A percentile compares a stretch with the other conserved stretches of the same genome.
Evolutionary conservation across 192 early-diverging fungal species (phyloP).

Genomic region (Umbelopsis ramanniana): DNA sequence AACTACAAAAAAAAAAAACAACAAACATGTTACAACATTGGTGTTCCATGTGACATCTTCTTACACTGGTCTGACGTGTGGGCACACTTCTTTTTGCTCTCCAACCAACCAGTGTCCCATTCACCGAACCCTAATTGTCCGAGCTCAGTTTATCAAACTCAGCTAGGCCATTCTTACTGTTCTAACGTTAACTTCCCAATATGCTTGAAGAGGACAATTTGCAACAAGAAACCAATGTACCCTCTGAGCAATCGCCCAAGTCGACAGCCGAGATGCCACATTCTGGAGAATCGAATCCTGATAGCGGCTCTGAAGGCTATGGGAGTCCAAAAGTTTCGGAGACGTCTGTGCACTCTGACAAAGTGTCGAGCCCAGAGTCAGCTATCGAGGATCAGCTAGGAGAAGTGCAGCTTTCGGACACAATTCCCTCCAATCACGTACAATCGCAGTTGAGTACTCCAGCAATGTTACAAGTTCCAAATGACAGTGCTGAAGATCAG

Average conservation of each 20-base stretch:
- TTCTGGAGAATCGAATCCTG: background rate
- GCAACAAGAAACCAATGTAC: background rate
- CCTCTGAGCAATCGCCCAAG: background rate
- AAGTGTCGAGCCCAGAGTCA: background rate
- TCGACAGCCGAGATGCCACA: background rate
- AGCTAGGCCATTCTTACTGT: background rate
- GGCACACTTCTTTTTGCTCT: no score
- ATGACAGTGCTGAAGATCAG: constrained; percentile 10
- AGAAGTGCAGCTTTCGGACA: background rate
- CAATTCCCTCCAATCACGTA: background rate
- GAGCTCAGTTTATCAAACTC: constrained; percentile 7
- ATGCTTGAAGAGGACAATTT: constrained; percentile 23
- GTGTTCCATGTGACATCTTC: background rate
- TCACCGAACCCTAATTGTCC: constrained; percentile 9
- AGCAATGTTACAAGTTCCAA: constrained; percentile 1
- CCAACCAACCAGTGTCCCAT: no score
- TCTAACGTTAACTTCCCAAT: background rate
- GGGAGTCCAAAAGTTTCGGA: background rate
- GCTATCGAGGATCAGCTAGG: background rate
- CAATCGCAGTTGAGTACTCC: background rate
- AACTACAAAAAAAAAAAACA: background rate
- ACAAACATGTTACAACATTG: background rate
- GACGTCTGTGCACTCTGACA: background rate
- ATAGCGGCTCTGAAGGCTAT: background rate
- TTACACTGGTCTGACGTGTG: no score